Evolutionary conservation across 164 flowering plant genomes (phyloP), one percentile per base, ranked within the genome.

Genomic region (Magnolia sinica): DNA sequence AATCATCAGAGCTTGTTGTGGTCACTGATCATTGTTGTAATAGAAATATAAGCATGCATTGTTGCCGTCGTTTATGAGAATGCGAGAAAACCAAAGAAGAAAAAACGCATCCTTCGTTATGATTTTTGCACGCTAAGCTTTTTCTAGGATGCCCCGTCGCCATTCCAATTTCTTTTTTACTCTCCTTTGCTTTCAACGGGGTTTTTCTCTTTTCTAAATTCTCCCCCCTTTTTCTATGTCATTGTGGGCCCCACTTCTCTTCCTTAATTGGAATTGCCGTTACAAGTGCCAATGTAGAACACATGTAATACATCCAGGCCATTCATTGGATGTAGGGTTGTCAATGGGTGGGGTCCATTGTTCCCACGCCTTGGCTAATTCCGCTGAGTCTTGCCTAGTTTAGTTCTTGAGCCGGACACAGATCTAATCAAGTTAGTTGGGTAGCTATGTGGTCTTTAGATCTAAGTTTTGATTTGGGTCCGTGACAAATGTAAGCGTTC

Each of bases 111-210:
- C 61, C 61, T 16, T 55, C 61, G 61, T 27, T 29, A 68, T 68
- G 71, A 68, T 68, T 68, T 68, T 68, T 68, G 71, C 71, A 68
- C 71, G 71, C 71, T 31, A 68, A 68, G 71, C 71, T 68, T 68
- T 31, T 68, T 27, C 71, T 68, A 24, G 71, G 71, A 68, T 68
- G 71, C 71, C 31, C 71, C 29, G 71, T 68, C 71, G 71, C 71
- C 71, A 68, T 68, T 68, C 20, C 50, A 14, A 27, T 29, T 18
- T 31, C 71, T 24, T 20, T 68, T 68, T 27, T 18, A 4, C n/a
- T 31, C 71, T 29, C 18, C 71, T 68, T 68, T 68, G 71, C 71
- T 68, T 68, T 68, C 71, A 68, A 68, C n/a, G 71, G 50, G 71
- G 71, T 68, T 68, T 68, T 29, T 14, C 71, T 31, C n/a, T 45